Percentiles rank a stretch among this genome's conserved stretches.
phyloP scores from a whole-genome alignment of 2,329 filamentous ascomycete genomes.

The Stemphylium vesicarium region DNA sequence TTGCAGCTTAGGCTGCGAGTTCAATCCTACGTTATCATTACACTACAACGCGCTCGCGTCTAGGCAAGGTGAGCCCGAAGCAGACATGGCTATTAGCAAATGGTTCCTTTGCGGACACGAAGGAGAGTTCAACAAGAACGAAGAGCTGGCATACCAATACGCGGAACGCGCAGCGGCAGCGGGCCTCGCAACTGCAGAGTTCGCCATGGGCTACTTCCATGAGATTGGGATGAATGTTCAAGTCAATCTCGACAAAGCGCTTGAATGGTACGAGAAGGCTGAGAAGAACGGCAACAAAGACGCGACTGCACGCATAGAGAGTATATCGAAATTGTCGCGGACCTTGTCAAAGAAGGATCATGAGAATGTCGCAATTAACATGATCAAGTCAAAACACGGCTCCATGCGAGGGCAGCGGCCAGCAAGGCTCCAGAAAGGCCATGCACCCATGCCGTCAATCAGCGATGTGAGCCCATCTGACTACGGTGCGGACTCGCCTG shows the following conservation, averaged over 20 bases:
- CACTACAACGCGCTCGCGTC: constrained; percentile 96
- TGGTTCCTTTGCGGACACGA: constrained; percentile 98
- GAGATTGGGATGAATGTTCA: constrained; percentile 93
- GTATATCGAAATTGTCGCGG: constrained; percentile 75
- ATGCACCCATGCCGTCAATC: constrained; percentile 49
- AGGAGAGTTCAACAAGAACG: constrained; percentile 91
- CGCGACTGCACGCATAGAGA: constrained; percentile 80
- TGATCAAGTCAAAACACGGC: constrained; percentile 71
- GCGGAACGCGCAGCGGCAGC: constrained; percentile 83
- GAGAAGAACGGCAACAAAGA: constrained; percentile 92
- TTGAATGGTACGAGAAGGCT: constrained; percentile 88
- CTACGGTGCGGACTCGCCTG: constrained; percentile 37
- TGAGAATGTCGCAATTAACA: constrained; percentile 85
- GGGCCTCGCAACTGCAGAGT: constrained; percentile 88
- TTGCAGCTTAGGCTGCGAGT: constrained; percentile 91
- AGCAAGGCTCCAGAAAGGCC: constrained; percentile 50
- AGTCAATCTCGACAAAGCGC: constrained; percentile 81
- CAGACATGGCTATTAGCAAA: constrained; percentile 94
- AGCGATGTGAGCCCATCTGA: constrained; percentile 47
- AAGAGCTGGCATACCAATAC: constrained; percentile 89
- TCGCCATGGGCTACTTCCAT: constrained; percentile 95
- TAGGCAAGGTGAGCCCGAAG: constrained; percentile 89
- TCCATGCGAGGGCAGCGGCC: constrained; percentile 59
- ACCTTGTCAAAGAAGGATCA: constrained; percentile 90
- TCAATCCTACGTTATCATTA: constrained; percentile 87